Evolutionary conservation across 805 yeast genomes (phyloP), one percentile per base, ranked within the genome.

Genomic region (Vanderwaltozyma verrucispora): DNA sequence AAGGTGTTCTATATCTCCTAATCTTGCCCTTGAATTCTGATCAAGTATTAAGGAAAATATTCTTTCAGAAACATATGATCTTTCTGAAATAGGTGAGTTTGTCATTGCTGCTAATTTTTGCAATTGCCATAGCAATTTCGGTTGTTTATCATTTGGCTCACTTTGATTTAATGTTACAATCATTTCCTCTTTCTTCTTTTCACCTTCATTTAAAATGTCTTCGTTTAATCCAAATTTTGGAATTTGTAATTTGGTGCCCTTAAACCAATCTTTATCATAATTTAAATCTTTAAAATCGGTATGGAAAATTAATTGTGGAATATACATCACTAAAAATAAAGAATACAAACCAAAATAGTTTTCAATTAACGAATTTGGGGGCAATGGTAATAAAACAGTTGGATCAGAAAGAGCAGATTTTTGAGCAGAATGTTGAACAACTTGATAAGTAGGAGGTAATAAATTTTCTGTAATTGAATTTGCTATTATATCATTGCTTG

Each of bases 301-400:
- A 26, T 35, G 30, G 46, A 41, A 21, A 25, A 57, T 42, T 2
- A 32, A 6, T n/a, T 42, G 47, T 6, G 62, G 59, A n/a, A 51
- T 31, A 33, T 47, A 51, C 13, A 38, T 42, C 2, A 51, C 48
- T 27, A 53, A 40, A 23, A 45, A 49, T 23, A 50, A 45, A 4
- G 55, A 47, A 33, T 24, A 38, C 19, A 58, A 41, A 1, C 56
- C 53, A 26, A 56, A 46, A 43, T 58, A 58, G 35, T 50, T 50
- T 33, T 56, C 58, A 16, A 55, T 40, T 4, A 53, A 11, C 2
- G 54, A 45, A 33, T 51, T 50, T 11, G 46, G 43, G 13, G 53
- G 48, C 15, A 44, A 38, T 11, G 61, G 60, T 14, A 49, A 36
- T 2, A 58, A 33, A 3, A 54, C 47, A 1, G 55, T 46, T 2